phyloP scores from a whole-genome alignment of 2,329 filamentous ascomycete species.

The Blumeria graminis region DNA sequence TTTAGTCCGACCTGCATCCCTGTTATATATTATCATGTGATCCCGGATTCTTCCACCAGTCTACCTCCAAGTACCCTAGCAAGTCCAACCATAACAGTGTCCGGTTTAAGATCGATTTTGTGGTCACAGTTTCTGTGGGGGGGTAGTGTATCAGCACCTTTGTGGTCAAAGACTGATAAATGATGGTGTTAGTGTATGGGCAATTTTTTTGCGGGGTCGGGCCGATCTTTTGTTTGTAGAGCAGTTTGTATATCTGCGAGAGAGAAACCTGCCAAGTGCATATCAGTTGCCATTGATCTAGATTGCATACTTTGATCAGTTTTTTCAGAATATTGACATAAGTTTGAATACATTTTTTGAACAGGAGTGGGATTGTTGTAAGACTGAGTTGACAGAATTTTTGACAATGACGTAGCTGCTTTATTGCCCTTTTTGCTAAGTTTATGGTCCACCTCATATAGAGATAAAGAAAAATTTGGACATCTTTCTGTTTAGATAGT shows the following conservation, averaged over 20 bases:
- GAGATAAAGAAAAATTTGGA: background rate
- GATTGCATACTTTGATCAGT: background rate
- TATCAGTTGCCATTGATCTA: background rate
- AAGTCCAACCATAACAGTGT: too few relatives aligned
- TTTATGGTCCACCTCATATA: background rate
- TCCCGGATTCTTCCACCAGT: too few relatives aligned
- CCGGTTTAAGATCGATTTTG: background rate
- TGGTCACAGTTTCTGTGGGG: background rate
- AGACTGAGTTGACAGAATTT: background rate
- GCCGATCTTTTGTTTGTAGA: background rate
- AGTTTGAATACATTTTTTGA: background rate
- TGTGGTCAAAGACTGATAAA: background rate
- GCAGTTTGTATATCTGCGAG: constrained; percentile 1
- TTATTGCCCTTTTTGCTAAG: background rate
- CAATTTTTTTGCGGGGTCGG: background rate
- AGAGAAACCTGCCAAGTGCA: background rate
- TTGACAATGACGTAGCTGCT: background rate
- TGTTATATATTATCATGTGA: too few relatives aligned
- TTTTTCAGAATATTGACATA: background rate
- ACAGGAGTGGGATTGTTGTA: background rate
- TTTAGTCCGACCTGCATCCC: too few relatives aligned
- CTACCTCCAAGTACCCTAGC: too few relatives aligned
- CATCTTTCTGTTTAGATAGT: background rate
- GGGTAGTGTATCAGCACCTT: background rate
- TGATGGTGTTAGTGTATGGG: background rate